Evolutionary conservation across 2,329 filamentous ascomycete species (phyloP).

Genomic region (Trichoderma asperellum): DNA sequence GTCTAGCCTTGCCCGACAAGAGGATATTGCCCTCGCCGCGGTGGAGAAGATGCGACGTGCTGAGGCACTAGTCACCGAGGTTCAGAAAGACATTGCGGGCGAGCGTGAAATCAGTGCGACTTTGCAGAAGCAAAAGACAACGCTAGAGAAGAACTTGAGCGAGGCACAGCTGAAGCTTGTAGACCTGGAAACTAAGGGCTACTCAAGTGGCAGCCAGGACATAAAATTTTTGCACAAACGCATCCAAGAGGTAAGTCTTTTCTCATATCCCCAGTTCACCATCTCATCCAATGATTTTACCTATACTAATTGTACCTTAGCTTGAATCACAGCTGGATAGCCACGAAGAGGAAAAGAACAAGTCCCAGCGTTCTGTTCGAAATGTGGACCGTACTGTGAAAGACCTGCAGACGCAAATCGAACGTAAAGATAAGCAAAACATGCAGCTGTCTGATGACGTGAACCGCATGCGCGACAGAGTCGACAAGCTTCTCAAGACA

Average conservation of each 20-base stretch:
- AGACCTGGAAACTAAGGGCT: slow-evolving; percentile 95
- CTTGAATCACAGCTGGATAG: slow-evolving; percentile 86
- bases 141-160: slow-evolving; percentile 85
- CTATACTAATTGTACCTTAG: slow-evolving; percentile 49
- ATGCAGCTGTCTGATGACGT: slow-evolving; percentile 81
- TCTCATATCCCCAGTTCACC: not conserved
- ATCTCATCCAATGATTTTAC: slow-evolving; percentile 34
- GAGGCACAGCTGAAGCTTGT: slow-evolving; percentile 88
- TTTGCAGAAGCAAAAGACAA: slow-evolving; percentile 87
- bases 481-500: slow-evolving; percentile 82
- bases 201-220: slow-evolving; percentile 91
- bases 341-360: slow-evolving; percentile 76
- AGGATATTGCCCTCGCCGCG: slow-evolving; percentile 88
- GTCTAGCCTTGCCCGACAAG: slow-evolving; percentile 84
- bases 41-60: slow-evolving; percentile 97
- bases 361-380: slow-evolving; percentile 83
- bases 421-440: slow-evolving; percentile 89
- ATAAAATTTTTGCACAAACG: slow-evolving; percentile 93
- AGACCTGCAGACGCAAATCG: slow-evolving; percentile 88
- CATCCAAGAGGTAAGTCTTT: slow-evolving; percentile 79
- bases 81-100: slow-evolving; percentile 87
- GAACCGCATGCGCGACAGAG: slow-evolving; percentile 82
- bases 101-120: slow-evolving; percentile 82
- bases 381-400: slow-evolving; percentile 94
- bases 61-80: slow-evolving; percentile 82